Conservation (phyloP, 208 protist genomes). For the Kentomonas sorsogonicus region DNA sequence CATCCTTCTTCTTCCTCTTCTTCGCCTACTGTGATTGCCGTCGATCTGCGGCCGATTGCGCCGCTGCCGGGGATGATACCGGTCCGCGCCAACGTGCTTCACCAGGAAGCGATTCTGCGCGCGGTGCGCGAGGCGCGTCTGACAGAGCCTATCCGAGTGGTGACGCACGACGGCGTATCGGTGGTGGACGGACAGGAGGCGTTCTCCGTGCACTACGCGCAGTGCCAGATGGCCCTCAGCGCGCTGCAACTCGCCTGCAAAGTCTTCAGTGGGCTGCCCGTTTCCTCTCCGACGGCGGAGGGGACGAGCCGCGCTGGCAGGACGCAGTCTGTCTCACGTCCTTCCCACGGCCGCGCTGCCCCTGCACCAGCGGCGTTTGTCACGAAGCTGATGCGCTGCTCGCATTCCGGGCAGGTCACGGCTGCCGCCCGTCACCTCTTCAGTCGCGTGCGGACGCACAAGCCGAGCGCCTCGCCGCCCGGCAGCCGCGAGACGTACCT, state of each 20-base stretch:
- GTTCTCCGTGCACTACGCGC: conserved; percentile 68
- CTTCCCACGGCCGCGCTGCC: neutral
- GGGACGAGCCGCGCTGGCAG: too few relatives aligned
- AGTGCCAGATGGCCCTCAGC: conserved; percentile 74
- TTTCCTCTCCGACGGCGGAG: too few relatives aligned
- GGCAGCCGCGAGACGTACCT: conserved; percentile 59
- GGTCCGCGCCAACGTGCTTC: conserved; percentile 42
- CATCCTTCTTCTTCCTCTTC: too few relatives aligned
- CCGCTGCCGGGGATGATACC: conserved; percentile 28
- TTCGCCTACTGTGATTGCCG: conserved; percentile 46
- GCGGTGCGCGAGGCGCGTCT: conserved; percentile 6
- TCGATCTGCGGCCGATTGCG: conserved; percentile 49
- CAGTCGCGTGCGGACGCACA: conserved; percentile 26
- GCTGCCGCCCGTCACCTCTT: conserved; percentile 31
- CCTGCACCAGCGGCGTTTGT: conserved; percentile 25
- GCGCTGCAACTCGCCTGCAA: conserved; percentile 40
- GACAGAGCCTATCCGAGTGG: conserved; percentile 23
- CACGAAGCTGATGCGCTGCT: conserved; percentile 54
- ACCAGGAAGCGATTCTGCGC: conserved; percentile 25
- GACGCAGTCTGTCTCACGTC: neutral
- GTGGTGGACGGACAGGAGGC: conserved; percentile 46
- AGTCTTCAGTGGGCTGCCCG: too few relatives aligned
- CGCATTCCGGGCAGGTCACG: conserved; percentile 34
- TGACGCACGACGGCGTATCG: conserved; percentile 75
- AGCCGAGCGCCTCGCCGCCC: conserved; percentile 26